Evolutionary conservation across 2,329 filamentous ascomycete genomes (phyloP).

Genomic region (Dactylellina haptotyla): DNA sequence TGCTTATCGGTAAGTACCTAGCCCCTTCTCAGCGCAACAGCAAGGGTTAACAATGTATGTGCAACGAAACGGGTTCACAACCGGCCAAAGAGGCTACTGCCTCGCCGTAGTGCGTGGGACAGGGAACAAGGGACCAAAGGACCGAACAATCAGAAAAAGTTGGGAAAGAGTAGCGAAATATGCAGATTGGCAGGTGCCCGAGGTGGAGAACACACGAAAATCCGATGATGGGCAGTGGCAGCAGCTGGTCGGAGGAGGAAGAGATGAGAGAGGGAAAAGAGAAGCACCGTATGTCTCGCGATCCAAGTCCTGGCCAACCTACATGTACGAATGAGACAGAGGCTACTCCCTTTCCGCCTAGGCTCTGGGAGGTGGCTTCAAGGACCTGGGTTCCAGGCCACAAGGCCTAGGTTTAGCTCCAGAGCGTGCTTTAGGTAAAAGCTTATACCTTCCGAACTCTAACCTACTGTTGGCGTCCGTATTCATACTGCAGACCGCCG

Average conservation of each 20-base stretch:
- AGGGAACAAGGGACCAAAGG: not conserved
- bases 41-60: conserved; percentile 16
- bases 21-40: conserved; percentile 1
- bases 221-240: not conserved
- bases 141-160: not conserved
- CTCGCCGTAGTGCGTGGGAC: not conserved
- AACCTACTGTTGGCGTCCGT: conserved; percentile 14
- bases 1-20: conserved; percentile 13
- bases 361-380: too few species aligned
- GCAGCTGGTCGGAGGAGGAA: not conserved
- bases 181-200: not conserved
- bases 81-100: not conserved
- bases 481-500: conserved; percentile 31
- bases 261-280: too few species aligned
- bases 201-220: conserved; percentile 1
- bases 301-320: not conserved
- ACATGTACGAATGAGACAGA: not conserved
- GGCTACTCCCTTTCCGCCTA: not conserved
- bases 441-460: conserved; percentile 34
- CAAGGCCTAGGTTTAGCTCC: conserved; percentile 17
- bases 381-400: conserved; percentile 30
- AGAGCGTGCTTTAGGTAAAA: conserved; percentile 33
- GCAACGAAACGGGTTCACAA: not conserved
- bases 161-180: not conserved
- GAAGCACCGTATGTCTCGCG: conserved; percentile 2